Evolutionary conservation across 192 early-diverging fungal species (phyloP).

Genomic region (Kappamyces sp.): DNA sequence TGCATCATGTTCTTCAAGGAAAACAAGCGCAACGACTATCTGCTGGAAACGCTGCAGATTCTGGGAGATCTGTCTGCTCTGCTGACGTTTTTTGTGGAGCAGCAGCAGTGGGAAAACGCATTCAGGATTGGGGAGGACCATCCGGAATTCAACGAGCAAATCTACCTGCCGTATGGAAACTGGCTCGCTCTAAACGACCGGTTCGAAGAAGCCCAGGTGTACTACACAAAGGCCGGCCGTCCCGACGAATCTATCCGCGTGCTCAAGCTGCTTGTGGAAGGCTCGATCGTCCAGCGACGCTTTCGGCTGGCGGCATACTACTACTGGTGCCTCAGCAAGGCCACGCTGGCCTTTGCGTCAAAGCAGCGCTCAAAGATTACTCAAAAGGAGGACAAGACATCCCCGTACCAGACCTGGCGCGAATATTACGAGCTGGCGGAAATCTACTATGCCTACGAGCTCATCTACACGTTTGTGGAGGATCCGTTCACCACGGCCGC

Average conservation of each 20-base stretch:
- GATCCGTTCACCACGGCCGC: conserved; percentile 52
- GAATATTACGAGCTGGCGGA: conserved; percentile 31
- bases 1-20: conserved; percentile 50
- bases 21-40: conserved; percentile 35
- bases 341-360: conserved; percentile 38
- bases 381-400: conserved; percentile 16
- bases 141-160: conserved; percentile 36
- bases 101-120: conserved; percentile 52
- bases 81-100: conserved; percentile 40
- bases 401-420: conserved; percentile 24
- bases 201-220: conserved; percentile 49
- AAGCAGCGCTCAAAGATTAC: conserved; percentile 21
- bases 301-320: conserved; percentile 53
- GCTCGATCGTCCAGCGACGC: conserved; percentile 42
- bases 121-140: conserved; percentile 46
- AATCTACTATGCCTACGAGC: conserved; percentile 50
- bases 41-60: conserved; percentile 46
- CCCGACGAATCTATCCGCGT: conserved; percentile 47
- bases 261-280: conserved; percentile 39
- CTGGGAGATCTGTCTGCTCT: conserved; percentile 45
- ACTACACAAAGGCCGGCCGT: conserved; percentile 50
- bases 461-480: conserved; percentile 45
- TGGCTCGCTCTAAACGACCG: conserved; percentile 50
- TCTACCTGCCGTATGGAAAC: conserved; percentile 51
- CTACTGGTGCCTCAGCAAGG: conserved; percentile 37